Evolutionary conservation across 345 rosid species (phyloP), one percentile per base, ranked within the genome.

Genomic region (Dovyalis caffra): DNA sequence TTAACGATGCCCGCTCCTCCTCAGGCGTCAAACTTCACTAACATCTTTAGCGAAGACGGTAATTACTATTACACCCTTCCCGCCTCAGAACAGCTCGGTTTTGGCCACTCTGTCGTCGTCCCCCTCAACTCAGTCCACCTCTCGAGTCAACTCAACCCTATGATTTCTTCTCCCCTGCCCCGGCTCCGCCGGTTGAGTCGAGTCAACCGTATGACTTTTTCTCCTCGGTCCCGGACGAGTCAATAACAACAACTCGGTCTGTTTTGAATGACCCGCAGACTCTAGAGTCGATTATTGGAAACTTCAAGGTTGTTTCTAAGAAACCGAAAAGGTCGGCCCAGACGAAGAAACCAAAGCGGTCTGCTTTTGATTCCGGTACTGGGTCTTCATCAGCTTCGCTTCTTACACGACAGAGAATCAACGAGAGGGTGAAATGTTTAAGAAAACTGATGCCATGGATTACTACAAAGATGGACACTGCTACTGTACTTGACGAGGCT

Each of bases 371-470:
- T 18, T 16, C 18, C 18, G 56, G 56, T 20, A 49, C 21, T 1
- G 56, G 56, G 56, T 49, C 56, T 49, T 49, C 56, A 2, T 49
- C 23, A 49, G 56, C 56, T 1, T 49, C 56, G 56, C 8, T 49
- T 49, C 56, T 49, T 5, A 18, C 56, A 23, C 64, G 84, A 7
- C 80, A 60, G 58, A 90, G 67, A 69, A 73, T 91, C 4, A 76
- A 87, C 2, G 88, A 87, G 26, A 88, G 78, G 78, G 82, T 81
- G n/a, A 86, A 84, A 53, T 69, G 77, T 20, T 45, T 92, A 58
- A 88, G 85, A 64, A 89, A 88, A 65, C 83, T 92, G 18, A 82
- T 92, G 90, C 95, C 91, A 3, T 79, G 85, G 86, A 84, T 86
- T 35, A 81, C 66, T 69, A 49, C 56, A 49, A 89, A 82, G 75